These are phyloP conservation scores for Neonectria punicea DNA, from an alignment of 2,329 filamentous ascomycete species.

Conservation along the genomic window DNA sequence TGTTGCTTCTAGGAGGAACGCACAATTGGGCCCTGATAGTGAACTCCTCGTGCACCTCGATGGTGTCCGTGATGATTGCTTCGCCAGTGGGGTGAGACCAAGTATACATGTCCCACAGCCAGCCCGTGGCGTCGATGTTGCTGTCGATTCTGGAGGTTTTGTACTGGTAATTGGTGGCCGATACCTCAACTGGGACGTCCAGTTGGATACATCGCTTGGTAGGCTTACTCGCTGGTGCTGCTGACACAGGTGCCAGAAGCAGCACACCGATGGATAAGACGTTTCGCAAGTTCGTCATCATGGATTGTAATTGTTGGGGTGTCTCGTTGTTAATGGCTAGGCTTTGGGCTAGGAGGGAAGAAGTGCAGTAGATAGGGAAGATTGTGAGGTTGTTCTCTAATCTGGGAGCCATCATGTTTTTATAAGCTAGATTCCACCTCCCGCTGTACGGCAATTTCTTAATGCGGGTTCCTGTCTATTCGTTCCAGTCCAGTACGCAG, in stretches of 20 bases:
- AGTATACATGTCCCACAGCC: neutral
- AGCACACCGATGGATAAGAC: neutral
- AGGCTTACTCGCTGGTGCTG: neutral
- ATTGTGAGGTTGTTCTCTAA: neutral
- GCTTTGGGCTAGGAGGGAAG: too few species aligned
- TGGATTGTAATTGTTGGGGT: neutral
- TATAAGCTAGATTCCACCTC: neutral
- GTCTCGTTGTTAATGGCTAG: too few species aligned
- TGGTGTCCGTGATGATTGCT: neutral
- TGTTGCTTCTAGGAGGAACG: conserved; percentile 21
- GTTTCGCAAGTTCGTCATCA: neutral
- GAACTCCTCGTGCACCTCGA: conserved; percentile 2
- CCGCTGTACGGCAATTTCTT: too few species aligned
- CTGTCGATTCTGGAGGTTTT: neutral
- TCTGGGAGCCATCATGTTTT: neutral
- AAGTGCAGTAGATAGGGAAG: too few species aligned
- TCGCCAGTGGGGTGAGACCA: neutral
- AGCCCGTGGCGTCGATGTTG: neutral
- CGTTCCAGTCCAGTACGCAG: too few species aligned
- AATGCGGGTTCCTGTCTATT: too few species aligned
- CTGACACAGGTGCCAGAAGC: neutral
- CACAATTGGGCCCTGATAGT: conserved; percentile 34
- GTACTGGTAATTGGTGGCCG: neutral
- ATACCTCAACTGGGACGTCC: neutral
- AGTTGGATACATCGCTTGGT: neutral